Evolutionary conservation across 306 rosid species (phyloP), one percentile per base, ranked within the genome.

Genomic region (Purshia tridentata): DNA sequence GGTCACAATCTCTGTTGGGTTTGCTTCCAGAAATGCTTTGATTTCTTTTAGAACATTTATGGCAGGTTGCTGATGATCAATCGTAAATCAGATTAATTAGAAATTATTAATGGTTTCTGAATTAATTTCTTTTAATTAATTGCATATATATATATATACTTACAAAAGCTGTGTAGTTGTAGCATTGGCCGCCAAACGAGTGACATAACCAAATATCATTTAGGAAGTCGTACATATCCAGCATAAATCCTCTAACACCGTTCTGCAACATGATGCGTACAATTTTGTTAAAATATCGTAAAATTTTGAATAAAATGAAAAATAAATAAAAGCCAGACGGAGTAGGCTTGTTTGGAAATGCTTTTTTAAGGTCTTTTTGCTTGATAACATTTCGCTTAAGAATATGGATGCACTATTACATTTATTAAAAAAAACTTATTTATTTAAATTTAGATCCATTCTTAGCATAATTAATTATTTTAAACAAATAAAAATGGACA

Each of bases 201-300:
- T 94, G 99, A 82, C 99, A 94, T 54, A 94, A 51, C 99, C 99
- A 94, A 71, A 89, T 74, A 56, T 88, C 97, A 57, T 88, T 88
- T 81, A 75, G 54, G 64, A 88, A 94, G 83, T 94, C 97, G 70
- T 94, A 94, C 89, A 88, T 41, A 79, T 94, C 99, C 10, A 94
- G 96, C 99, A 94, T 91, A 42, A 94, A 82, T 6, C 95, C 99
- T 83, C 99, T 65, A 9, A 91, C 83, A 9, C 97, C 99, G 76
- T 89, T 85, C 97, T 94, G 91, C 79, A 59, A 76, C 16, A 79
- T 8, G 77, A 76, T 78, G 37, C 35, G 35, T n/a, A n/a, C 46
- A 40, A 65, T 48, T 77, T 76, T 39, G 20, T 8, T n/a, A 49
- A 73, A 72, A 68, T 58, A 65, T 37, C 51, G n/a, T 39, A 44